phyloP scores from a whole-genome alignment of 371 early-diverging fungal genomes.

The Actinomortierella ambigua region DNA sequence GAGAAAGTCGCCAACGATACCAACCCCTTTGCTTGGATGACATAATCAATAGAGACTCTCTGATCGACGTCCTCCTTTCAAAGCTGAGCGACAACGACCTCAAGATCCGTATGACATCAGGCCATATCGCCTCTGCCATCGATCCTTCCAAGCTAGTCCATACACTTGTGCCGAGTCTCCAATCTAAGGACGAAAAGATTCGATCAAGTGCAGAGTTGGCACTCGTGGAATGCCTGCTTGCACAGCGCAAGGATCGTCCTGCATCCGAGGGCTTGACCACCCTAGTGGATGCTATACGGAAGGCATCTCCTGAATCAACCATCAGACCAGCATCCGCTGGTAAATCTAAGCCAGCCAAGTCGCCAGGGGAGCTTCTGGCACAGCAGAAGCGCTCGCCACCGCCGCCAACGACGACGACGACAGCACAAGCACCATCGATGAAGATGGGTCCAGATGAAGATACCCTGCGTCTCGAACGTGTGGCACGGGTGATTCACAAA shows the following conservation, averaged over 20 bases:
- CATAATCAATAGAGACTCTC: not conserved
- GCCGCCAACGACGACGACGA: not conserved
- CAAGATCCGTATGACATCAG: slow-evolving; percentile 9
- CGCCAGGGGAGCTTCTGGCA: not conserved
- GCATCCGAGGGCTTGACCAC: slow-evolving; percentile 11
- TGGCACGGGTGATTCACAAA: slow-evolving; percentile 11
- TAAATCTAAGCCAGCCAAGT: not conserved
- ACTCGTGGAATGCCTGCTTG: slow-evolving; percentile 19
- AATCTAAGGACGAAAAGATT: not conserved
- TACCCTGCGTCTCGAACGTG: not conserved
- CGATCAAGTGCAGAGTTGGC: slow-evolving; percentile 10
- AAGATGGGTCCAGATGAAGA: too few species aligned
- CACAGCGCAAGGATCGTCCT: slow-evolving; percentile 13
- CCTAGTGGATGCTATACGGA: slow-evolving; percentile 3
- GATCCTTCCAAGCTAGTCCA: slow-evolving; percentile 1
- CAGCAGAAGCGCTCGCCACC: not conserved
- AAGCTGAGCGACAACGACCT: slow-evolving; percentile 7
- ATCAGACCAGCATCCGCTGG: not conserved
- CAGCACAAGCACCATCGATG: not conserved
- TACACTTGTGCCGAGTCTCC: not conserved
- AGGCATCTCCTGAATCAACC: not conserved
- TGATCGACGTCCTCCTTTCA: slow-evolving; percentile 10
- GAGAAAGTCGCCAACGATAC: not conserved
- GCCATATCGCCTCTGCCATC: slow-evolving; percentile 16
- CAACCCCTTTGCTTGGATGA: not conserved